Evolutionary conservation across 192 early-diverging fungal genomes (phyloP).

Genomic region (Rhizophagus clarus): DNA sequence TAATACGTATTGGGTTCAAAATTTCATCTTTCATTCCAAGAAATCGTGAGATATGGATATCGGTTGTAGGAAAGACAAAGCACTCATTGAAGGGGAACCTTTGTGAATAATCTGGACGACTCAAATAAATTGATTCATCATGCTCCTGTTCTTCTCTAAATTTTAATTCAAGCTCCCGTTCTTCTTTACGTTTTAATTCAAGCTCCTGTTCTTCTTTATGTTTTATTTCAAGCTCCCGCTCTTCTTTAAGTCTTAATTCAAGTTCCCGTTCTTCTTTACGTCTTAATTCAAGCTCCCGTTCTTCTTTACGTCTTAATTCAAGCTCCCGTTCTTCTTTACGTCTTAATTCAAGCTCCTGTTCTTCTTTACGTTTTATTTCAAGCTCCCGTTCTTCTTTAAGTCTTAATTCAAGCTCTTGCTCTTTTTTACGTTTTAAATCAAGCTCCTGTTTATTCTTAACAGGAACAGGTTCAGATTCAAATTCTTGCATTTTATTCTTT

Average conservation of each 20-base stretch:
- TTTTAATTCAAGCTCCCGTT: slow-evolving; percentile 30
- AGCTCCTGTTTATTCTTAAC: too few relatives aligned
- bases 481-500: neutral
- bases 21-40: slow-evolving; percentile 37
- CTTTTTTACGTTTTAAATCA: too few relatives aligned
- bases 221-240: too few relatives aligned
- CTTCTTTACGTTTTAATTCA: too few relatives aligned
- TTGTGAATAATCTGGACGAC: neutral
- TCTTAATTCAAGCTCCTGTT: neutral
- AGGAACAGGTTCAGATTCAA: too few relatives aligned
- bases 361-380: slow-evolving; percentile 26
- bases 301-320: too few relatives aligned
- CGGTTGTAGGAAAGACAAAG: slow-evolving; percentile 36
- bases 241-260: neutral
- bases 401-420: too few relatives aligned
- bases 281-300: slow-evolving; percentile 27
- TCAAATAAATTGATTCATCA: slow-evolving; percentile 34
- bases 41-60: slow-evolving; percentile 32
- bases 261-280: slow-evolving; percentile 15
- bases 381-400: neutral
- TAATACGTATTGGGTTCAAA: slow-evolving; percentile 37
- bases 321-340: too few relatives aligned
- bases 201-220: too few relatives aligned
- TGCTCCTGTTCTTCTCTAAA: slow-evolving; percentile 17
- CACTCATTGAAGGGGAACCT: slow-evolving; percentile 19